Evolutionary conservation across 306 rosid species (phyloP).

Genomic region (Rosa chinensis): DNA sequence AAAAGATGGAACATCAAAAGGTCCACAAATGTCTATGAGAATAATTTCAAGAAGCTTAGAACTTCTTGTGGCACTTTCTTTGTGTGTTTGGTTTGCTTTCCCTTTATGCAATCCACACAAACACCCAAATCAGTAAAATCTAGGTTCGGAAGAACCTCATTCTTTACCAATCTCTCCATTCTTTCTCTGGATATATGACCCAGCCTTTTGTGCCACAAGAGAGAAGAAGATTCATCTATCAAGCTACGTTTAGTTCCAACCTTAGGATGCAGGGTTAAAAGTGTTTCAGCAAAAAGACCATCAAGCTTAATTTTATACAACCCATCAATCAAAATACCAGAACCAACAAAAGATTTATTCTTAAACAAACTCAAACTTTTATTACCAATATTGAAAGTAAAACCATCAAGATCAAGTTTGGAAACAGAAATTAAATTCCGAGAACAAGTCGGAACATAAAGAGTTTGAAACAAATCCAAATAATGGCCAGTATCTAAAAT

Average conservation of each 20-base stretch:
- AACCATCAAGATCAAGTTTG: neutral
- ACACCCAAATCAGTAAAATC: neutral
- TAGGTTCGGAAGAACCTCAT: neutral
- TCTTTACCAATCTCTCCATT: neutral
- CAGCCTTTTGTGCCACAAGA: neutral
- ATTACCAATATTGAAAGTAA: neutral
- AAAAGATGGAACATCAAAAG: neutral
- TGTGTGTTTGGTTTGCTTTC: neutral
- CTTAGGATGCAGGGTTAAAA: too few relatives aligned
- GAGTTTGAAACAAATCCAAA: neutral
- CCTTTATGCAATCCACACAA: neutral
- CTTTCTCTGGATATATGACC: neutral
- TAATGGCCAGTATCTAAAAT: too few relatives aligned
- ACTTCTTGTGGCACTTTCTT: neutral
- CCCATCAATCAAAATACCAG: neutral
- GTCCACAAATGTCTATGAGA: neutral
- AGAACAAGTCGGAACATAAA: neutral
- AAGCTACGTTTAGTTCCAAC: neutral
- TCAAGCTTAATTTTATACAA: neutral
- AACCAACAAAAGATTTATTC: neutral
- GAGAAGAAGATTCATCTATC: neutral
- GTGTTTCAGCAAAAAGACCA: neutral
- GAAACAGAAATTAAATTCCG: neutral
- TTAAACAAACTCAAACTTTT: neutral
- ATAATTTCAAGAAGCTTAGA: neutral